These are phyloP conservation scores for Elasticomyces elasticus DNA, from an alignment of 495 filamentous ascomycete genomes.

Conservation along the genomic window DNA sequence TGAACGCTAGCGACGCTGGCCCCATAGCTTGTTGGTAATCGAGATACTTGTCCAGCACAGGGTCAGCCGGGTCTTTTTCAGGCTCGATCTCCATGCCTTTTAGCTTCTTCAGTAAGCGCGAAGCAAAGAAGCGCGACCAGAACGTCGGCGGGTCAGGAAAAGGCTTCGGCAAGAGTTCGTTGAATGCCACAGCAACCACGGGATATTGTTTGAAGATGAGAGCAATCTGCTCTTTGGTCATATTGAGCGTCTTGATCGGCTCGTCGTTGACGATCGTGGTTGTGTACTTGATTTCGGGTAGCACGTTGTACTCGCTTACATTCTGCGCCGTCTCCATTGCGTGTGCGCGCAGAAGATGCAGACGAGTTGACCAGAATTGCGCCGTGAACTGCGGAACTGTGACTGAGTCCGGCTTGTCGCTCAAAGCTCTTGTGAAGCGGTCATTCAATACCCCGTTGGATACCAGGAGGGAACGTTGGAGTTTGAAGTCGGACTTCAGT, in stretches of 20 bases:
- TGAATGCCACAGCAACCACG: slow-evolving; percentile 79
- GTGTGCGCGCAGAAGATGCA: slow-evolving; percentile 77
- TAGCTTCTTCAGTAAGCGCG: slow-evolving; percentile 78
- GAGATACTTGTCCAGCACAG: slow-evolving; percentile 64
- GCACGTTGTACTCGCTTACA: slow-evolving; percentile 80
- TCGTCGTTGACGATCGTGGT: slow-evolving; percentile 12
- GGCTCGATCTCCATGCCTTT: slow-evolving; percentile 74
- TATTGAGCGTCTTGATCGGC: slow-evolving; percentile 44
- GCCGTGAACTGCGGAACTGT: slow-evolving; percentile 64
- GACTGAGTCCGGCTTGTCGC: slow-evolving; percentile 71
- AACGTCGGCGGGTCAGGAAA: slow-evolving; percentile 57
- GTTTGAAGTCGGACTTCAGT: slow-evolving; percentile 59
- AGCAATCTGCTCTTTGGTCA: slow-evolving; percentile 85
- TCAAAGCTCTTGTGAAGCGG: slow-evolving; percentile 70
- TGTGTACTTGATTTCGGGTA: slow-evolving; percentile 64
- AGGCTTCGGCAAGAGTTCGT: slow-evolving; percentile 75
- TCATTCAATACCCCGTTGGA: slow-evolving; percentile 59
- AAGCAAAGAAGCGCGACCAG: slow-evolving; percentile 87
- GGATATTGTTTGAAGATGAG: slow-evolving; percentile 90
- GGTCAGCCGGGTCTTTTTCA: slow-evolving; percentile 63
- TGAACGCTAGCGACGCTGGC: slow-evolving; percentile 34
- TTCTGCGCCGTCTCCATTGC: slow-evolving; percentile 80
- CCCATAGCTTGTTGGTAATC: slow-evolving; percentile 42
- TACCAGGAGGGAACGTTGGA: slow-evolving; percentile 79
- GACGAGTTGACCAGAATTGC: slow-evolving; percentile 86